A percentile compares a stretch with the other conserved stretches of the same genome.
These are phyloP conservation scores for Colletotrichum echinochloae DNA, from an alignment of 2,329 filamentous ascomycete genomes.

Conservation along the genomic window DNA sequence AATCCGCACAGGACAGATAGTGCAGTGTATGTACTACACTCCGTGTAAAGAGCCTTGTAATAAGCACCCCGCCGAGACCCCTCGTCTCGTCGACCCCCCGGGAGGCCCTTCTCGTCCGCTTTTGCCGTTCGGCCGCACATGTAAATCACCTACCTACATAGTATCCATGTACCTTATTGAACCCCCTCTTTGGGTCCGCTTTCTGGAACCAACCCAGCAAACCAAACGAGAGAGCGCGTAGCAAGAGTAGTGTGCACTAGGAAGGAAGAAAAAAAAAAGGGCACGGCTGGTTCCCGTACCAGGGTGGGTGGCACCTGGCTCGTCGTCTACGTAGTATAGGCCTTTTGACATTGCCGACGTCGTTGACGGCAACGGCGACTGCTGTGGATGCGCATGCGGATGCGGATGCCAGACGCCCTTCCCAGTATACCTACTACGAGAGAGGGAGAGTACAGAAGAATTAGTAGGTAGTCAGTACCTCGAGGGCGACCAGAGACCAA, in stretches of 20 bases:
- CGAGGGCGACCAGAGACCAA: conserved; percentile 24
- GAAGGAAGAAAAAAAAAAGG: not conserved
- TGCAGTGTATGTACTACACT: not conserved
- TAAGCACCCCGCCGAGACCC: conserved; percentile 39
- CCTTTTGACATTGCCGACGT: conserved; percentile 12
- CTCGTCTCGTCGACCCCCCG: conserved; percentile 27
- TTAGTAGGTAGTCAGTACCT: conserved; percentile 19
- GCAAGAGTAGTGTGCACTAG: not conserved
- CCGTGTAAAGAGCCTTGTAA: conserved; percentile 4
- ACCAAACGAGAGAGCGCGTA: conserved; percentile 2
- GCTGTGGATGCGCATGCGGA: conserved; percentile 3
- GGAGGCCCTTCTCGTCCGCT: conserved; percentile 27
- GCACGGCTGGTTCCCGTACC: conserved; percentile 6
- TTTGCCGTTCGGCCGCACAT: not conserved
- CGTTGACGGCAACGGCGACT: conserved; percentile 4
- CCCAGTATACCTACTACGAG: not conserved
- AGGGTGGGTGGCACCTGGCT: conserved; percentile 5
- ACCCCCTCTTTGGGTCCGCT: not conserved
- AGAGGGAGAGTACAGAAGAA: not conserved
- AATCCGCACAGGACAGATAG: not conserved
- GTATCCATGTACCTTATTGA: not conserved
- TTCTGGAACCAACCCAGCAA: conserved; percentile 18
- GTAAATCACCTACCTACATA: not conserved
- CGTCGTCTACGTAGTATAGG: conserved; percentile 13
- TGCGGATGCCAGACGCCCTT: conserved; percentile 10